Evolutionary conservation across 2,329 filamentous ascomycete species (phyloP).

Genomic region (Cercospora berteroae): DNA sequence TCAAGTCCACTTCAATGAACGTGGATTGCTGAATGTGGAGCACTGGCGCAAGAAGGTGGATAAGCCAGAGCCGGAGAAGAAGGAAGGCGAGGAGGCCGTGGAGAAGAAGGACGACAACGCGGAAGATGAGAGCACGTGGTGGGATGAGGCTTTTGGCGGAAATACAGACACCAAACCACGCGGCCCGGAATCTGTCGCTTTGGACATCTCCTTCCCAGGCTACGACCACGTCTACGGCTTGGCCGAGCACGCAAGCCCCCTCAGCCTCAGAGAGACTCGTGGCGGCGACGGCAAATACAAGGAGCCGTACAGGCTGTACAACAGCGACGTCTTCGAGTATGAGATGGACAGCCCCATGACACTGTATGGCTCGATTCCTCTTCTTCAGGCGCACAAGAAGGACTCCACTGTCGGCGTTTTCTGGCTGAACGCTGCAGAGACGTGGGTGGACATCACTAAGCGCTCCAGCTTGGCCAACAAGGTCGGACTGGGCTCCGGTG

Average conservation of each 20-base stretch:
- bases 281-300: slow-evolving; percentile 81
- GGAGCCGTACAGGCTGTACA: slow-evolving; percentile 93
- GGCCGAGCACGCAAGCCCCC: slow-evolving; percentile 82
- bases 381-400: slow-evolving; percentile 96
- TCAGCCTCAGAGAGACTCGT: slow-evolving; percentile 86
- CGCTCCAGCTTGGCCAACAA: slow-evolving; percentile 70
- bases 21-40: slow-evolving; percentile 88
- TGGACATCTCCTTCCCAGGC: slow-evolving; percentile 89
- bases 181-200: slow-evolving; percentile 84
- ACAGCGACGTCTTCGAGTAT: slow-evolving; percentile 97
- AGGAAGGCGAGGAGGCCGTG: slow-evolving; percentile 48
- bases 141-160: slow-evolving; percentile 94
- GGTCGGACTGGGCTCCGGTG: slow-evolving; percentile 68
- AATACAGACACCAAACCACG: slow-evolving; percentile 95
- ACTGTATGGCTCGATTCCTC: slow-evolving; percentile 91
- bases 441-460: slow-evolving; percentile 94
- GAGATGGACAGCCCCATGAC: slow-evolving; percentile 97
- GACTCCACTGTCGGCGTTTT: slow-evolving; percentile 93
- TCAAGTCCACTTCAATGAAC: slow-evolving; percentile 84
- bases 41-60: slow-evolving; percentile 92
- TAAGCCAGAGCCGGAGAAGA: slow-evolving; percentile 57
- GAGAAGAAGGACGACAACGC: slow-evolving; percentile 35
- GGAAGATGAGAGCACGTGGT: slow-evolving; percentile 88
- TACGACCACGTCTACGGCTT: slow-evolving; percentile 94
- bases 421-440: slow-evolving; percentile 96